Conservation (phyloP, 2,329 filamentous ascomycete genomes). For the Westerdykella aurantiaca region DNA sequence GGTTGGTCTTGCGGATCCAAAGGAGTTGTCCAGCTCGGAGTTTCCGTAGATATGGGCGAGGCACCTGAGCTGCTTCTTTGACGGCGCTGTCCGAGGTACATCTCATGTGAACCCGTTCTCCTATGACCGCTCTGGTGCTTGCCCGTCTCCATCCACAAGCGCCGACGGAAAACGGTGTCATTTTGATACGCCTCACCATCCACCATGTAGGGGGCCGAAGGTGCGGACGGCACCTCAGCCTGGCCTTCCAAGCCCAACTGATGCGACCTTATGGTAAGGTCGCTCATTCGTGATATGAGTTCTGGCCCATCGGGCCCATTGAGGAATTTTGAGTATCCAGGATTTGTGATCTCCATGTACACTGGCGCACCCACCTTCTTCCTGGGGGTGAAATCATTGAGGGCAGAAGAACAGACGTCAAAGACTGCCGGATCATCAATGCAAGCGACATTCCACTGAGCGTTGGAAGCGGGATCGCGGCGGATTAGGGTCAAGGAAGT, state of each 20-base stretch:
- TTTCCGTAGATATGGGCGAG: conserved; percentile 2
- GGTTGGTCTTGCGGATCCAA: conserved; percentile 21
- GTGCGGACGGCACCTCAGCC: not conserved
- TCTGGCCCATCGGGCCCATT: conserved; percentile 15
- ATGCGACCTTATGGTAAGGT: conserved; percentile 11
- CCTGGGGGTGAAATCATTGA: conserved; percentile 24
- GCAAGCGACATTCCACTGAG: conserved; percentile 49
- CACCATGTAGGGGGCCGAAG: not conserved
- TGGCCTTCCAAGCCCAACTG: not conserved
- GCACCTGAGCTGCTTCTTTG: conserved; percentile 19
- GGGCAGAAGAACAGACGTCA: conserved; percentile 41
- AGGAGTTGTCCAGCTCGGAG: conserved; percentile 3
- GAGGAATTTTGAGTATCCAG: conserved; percentile 55
- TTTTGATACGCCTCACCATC: not conserved
- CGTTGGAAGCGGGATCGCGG: conserved; percentile 44
- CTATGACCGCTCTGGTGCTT: conserved; percentile 33
- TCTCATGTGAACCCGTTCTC: conserved; percentile 29
- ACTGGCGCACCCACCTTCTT: conserved; percentile 40
- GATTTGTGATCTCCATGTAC: conserved; percentile 53
- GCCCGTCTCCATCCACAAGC: conserved; percentile 46
- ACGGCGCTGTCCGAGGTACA: conserved; percentile 14
- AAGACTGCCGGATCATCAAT: conserved; percentile 43
- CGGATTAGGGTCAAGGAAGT: conserved; percentile 46
- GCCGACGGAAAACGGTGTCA: conserved; percentile 37
- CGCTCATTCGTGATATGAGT: conserved; percentile 11